Base-by-base conservation (phyloP, 768 basidiomycete species). In the Hemileccinum impolitum region DNA sequence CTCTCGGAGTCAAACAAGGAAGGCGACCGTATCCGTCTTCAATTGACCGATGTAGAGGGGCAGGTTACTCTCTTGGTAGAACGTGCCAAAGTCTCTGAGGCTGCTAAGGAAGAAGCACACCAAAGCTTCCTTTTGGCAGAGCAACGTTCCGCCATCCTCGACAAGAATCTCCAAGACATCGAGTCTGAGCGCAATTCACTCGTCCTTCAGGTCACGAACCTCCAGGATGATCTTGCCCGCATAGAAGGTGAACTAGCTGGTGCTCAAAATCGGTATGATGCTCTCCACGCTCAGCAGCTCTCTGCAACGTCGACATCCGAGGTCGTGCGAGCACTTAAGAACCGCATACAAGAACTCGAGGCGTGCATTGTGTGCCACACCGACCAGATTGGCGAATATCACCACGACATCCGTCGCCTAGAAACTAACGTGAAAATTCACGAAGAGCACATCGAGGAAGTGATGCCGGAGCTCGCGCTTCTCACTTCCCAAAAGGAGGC, bases 371-470 rank as follows among this genome's bases (percentile, higher is more conserved):
- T 76, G 53, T 72, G 87, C 39, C 74, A 82, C 34, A 87, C 82
- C 4, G 82, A 89, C 54, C 85, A 87, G 61, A 82, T 91, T 55
- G 84, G 82, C 11, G 75, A 87, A 44, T 85, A 87, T 48, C 88
- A 89, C 51, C 86, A 90, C 56, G 90, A 91, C 52, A 85, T 85
- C 55, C 76, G 78, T 55, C 79, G 86, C 31, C 69, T 91, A 32
- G 89, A 90, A 66, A 82, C 82, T 47, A 92, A 92, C 55, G 62
- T 85, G 43, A 74, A 75, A 47, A 68, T 91, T 30, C 82, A 87
- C 48, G 90, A 92, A 62, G 89, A 91, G 23, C 75, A 86, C 7
- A 65, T 90, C 34, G 65, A 62, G 3, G 90, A 91, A 70, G 77
- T 88, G 78, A 82, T 77, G 3, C 65, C 62, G 15, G 90, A 92